Base-by-base conservation (phyloP, 345 rosid species). In the Syzygium oleosum region DNA sequence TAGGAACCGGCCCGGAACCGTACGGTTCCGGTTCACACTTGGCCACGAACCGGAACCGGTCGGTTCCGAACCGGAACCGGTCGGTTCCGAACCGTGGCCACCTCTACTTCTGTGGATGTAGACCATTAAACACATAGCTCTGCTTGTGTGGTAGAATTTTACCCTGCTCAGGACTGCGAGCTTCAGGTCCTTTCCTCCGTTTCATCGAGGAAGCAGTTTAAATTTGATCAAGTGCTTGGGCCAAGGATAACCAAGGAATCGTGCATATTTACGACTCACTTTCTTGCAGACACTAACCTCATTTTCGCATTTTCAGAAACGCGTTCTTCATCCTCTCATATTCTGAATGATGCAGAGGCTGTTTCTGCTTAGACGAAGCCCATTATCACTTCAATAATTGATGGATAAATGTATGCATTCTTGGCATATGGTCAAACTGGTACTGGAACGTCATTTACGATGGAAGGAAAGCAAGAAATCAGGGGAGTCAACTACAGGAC, bases 401-500 rank as follows among this genome's bases (percentile, higher is more conserved):
- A 96, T 94, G 98, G 98, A 65, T 95, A 92, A 21, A 53, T 19
- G 98, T 95, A 31, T 96, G 99, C 92, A 96, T 96, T 86, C 94
- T 98, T 85, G 97, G 97, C 99, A 84, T 98, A 96, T 87, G 99
- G 98, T 9, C 99, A 97, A 94, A 97, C 98, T 51, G 99, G 99
- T 86, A 94, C 99, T 27, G 99, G 99, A 63, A 97, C 93, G 92
- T 95, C 99, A 52, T 97, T 96, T 89, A 96, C 94, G 2, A 96
- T 98, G 99, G 99, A 95, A 90, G 99, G 99, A 56, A 96, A 93
- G 78, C 92, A 93, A 58, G 95, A 95, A 87, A 94, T 92, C 61
- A 95, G 99, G 87, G 99, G 99, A 86, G 98, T 97, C 63, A 96
- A 97, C 91, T 97, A 95, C 84, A 94, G 96, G 88, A 95, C 99